Percentiles rank a stretch among this genome's conserved stretches.
phyloP scores from a whole-genome alignment of 1,284 basidiomycete genomes.

The Cutaneotrichosporon cavernicola region DNA sequence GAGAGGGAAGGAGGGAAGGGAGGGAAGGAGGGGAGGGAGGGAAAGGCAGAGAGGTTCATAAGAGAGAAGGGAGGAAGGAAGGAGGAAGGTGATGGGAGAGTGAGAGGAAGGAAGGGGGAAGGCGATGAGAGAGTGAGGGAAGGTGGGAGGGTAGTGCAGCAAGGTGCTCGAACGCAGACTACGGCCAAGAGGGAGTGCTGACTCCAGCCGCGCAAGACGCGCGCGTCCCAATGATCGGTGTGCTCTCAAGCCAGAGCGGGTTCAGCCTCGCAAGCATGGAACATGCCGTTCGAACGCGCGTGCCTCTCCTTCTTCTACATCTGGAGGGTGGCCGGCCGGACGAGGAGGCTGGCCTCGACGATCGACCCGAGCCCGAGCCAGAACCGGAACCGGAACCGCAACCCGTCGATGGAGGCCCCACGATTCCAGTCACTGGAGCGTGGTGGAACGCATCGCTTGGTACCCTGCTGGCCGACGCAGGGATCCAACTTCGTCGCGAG shows the following conservation, averaged over 20 bases:
- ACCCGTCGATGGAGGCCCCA: background rate
- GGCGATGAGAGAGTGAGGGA: background rate
- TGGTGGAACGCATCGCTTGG: slow-evolving; percentile 24
- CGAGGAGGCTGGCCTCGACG: background rate
- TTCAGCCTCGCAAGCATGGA: slow-evolving; percentile 69
- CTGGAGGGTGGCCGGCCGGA: slow-evolving; percentile 48
- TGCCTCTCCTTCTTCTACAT: slow-evolving; percentile 74
- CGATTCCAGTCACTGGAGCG: slow-evolving; percentile 5
- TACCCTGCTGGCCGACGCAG: background rate
- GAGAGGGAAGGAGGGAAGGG: slow-evolving; percentile 8
- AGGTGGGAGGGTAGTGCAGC: background rate
- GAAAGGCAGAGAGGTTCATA: too few species aligned
- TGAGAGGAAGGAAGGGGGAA: background rate
- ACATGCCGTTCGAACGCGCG: slow-evolving; percentile 66
- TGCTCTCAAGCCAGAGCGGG: slow-evolving; percentile 71
- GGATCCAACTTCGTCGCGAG: slow-evolving; percentile 21
- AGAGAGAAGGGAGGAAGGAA: too few species aligned
- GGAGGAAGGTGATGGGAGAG: background rate
- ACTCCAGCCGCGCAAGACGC: background rate
- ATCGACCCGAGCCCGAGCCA: too few species aligned
- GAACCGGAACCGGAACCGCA: too few species aligned
- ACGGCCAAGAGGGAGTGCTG: background rate
- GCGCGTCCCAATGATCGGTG: slow-evolving; percentile 57
- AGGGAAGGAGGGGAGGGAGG: too few species aligned
- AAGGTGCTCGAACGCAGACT: background rate